Evolutionary conservation across 2,329 filamentous ascomycete genomes (phyloP), one percentile per base, ranked within the genome.

Genomic region (Ceratocystiopsis brevicomis): DNA sequence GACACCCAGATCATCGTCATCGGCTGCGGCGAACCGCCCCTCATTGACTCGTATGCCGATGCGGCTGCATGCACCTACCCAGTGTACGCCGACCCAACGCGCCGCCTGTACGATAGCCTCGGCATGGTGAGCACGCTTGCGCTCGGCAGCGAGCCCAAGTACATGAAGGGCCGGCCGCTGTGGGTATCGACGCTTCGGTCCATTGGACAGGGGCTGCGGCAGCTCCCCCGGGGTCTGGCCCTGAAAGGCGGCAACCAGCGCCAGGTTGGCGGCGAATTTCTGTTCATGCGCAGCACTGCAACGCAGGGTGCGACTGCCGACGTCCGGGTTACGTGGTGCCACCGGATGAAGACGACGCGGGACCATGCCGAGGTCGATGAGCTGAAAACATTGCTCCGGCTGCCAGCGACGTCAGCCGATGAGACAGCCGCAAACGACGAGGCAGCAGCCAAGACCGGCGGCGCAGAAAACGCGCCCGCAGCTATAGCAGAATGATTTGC

Each of bases 271-370:
- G 82, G 81, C 12, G 82, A 87, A 60, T 83, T 86, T 48, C 56
- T 87, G n/a, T 85, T 85, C 49, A 11, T 30, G 25, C 25, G 25
- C 25, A 30, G 25, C 10, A 9, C 25, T 30, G 25, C 25, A 2
- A 30, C 25, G 2, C 5, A 4, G 25, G 25, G 10, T 30, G 25
- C 25, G 10, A 2, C 25, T 30, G 25, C 25, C 25, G 77, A 82
- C 54, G 39, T 42, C 13, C 18, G 8, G 35, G 69, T 83, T 25
- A 76, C 73, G 1, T 92, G 84, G 83, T 86, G 79, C 52, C 81
- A 88, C 60, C 68, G 82, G 25, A 92, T 92, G 83, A 67, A 67
- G 54, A 81, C 73, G 45, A 88, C 82, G 13, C 64, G 83, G 40
- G 83, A 87, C 51, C 84, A 92, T 55, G 71, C 72, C 1, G 81